phyloP scores from a whole-genome alignment of 177 flowering plant genomes.

The Vitis hybrid region DNA sequence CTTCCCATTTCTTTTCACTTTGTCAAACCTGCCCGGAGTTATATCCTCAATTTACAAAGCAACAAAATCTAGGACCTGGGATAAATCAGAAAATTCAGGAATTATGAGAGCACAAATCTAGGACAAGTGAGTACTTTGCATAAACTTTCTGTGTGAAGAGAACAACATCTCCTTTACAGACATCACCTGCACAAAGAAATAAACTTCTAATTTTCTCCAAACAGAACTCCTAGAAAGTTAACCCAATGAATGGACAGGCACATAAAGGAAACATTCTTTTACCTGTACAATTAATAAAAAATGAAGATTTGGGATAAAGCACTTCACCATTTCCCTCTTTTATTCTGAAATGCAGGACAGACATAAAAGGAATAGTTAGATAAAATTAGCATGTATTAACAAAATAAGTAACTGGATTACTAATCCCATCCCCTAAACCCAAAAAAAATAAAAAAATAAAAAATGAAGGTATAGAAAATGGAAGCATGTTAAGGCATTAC shows the following conservation, averaged over 20 bases:
- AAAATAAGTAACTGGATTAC: no score
- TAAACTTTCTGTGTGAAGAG: slow-evolving; percentile 65
- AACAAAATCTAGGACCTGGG: not conserved
- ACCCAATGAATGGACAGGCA: not conserved
- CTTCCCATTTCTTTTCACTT: slow-evolving; percentile 40
- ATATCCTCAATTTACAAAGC: slow-evolving; percentile 3
- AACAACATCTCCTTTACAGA: slow-evolving; percentile 64
- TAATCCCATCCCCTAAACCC: no score
- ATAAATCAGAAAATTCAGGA: not conserved
- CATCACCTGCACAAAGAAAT: slow-evolving; percentile 54
- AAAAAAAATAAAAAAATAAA: no score
- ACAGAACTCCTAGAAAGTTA: not conserved
- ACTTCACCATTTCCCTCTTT: slow-evolving; percentile 58
- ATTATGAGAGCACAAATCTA: not conserved
- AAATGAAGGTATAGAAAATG: no score
- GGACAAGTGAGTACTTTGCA: slow-evolving; percentile 34
- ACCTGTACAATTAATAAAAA: slow-evolving; percentile 59
- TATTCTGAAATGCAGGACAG: slow-evolving; percentile 36
- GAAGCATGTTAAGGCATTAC: no score
- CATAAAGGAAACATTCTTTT: not conserved
- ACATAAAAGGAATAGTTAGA: not conserved
- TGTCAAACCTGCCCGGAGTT: slow-evolving; percentile 39
- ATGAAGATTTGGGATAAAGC: slow-evolving; percentile 58
- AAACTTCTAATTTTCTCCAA: not conserved
- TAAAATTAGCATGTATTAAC: not conserved